Evolutionary conservation across 441 rosid species (phyloP).

Genomic region (Syzygium syzygioides): DNA sequence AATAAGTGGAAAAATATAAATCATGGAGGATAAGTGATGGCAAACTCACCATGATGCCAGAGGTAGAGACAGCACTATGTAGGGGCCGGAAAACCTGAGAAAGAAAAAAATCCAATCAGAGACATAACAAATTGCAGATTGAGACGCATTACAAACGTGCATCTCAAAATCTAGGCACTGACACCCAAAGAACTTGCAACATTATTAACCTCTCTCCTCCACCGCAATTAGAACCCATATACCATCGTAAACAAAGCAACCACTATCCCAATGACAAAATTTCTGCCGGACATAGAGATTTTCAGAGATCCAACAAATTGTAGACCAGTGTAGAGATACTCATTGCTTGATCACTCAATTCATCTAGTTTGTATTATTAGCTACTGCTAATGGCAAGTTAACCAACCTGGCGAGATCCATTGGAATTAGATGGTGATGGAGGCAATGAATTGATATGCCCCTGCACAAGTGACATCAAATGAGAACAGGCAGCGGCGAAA

Average conservation of each 20-base stretch:
- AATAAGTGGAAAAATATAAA: neutral
- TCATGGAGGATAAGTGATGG: neutral
- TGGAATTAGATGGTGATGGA: constrained; percentile 31
- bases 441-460: constrained; percentile 44
- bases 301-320: neutral
- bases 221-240: neutral
- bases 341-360: neutral
- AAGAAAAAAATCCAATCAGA: neutral
- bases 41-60: constrained; percentile 27
- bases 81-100: constrained; percentile 32
- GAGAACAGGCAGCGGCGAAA: neutral
- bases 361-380: neutral
- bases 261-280: neutral
- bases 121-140: neutral
- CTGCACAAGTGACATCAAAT: neutral
- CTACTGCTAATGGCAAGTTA: neutral
- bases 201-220: neutral
- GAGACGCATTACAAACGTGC: neutral
- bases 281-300: neutral
- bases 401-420: constrained; percentile 49
- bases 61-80: constrained; percentile 21
- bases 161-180: neutral
- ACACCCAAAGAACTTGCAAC: neutral
- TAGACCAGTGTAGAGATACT: neutral
- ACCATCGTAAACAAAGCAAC: neutral